phyloP scores from a whole-genome alignment of 106 monocot species.

The Acorus gramineus region DNA sequence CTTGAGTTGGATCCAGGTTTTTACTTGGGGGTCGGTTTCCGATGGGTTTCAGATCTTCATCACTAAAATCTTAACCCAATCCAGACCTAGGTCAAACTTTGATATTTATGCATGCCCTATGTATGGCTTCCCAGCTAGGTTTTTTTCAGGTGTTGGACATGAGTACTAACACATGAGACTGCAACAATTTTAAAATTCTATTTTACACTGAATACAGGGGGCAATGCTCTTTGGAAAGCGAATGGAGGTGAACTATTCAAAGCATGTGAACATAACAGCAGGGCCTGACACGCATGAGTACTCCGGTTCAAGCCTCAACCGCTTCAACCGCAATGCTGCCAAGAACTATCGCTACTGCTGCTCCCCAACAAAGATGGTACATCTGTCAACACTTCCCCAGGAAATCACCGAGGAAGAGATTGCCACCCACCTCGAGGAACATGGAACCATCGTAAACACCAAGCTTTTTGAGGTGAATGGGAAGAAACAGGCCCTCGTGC shows the following conservation, averaged over 20 bases:
- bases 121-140: no score
- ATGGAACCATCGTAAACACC: conserved; percentile 40
- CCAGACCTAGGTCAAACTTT: no score
- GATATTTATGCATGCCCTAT: no score
- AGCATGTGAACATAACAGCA: conserved; percentile 76
- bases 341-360: conserved; percentile 77
- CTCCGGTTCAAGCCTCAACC: conserved; percentile 69
- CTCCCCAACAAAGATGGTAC: conserved; percentile 80
- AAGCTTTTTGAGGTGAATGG: conserved; percentile 77
- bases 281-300: conserved; percentile 73
- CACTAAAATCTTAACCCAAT: no score
- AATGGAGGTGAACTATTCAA: conserved; percentile 89
- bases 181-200: not conserved
- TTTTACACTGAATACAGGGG: conserved; percentile 33
- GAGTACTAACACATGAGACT: not conserved
- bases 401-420: conserved; percentile 66
- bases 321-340: conserved; percentile 70
- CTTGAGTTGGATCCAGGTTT: no score
- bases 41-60: no score
- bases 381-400: conserved; percentile 56
- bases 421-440: conserved; percentile 44
- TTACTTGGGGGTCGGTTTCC: no score
- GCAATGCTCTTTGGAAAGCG: conserved; percentile 63
- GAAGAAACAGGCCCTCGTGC: conserved; percentile 71
- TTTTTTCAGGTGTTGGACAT: not conserved